Base-by-base conservation (phyloP, 2,329 filamentous ascomycete species). In the Thielaviopsis punctulata region DNA sequence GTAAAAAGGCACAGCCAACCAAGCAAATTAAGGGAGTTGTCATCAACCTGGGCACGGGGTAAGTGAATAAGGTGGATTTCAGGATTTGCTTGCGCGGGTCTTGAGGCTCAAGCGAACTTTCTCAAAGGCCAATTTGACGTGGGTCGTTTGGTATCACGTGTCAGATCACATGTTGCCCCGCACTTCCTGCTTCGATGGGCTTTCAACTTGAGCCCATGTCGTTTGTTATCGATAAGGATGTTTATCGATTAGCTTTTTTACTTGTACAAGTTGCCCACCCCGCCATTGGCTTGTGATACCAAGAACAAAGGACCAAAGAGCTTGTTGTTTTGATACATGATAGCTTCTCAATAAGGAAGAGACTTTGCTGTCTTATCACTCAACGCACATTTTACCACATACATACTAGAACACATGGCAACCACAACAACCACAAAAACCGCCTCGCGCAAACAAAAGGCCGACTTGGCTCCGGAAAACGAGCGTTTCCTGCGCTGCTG, bases 401-500 rank as follows among this genome's bases (percentile, higher is more conserved):
- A 22, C n/a, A n/a, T n/a, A n/a, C n/a, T n/a, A n/a, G n/a, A n/a
- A n/a, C n/a, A n/a, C 41, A 71, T 69, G 68, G 65, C 63, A 48
- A 70, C 68, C 51, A 68, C 64, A 56, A 88, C 88, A 72, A 73
- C 69, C 23, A 61, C 84, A 72, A 82, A 82, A 46, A 70, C 67
- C 24, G 72, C 77, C 41, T 72, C 77, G 63, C 84, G 80, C 60
- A 92, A 86, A 66, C 83, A 75, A 62, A 66, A 78, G 61, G 70
- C 76, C 59, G 86, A 89, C 60, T 75, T 95, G 12, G 77, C 87
- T 2, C 86, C 92, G 23, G 92, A 98, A 68, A 95, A 89, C 67
- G 92, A 98, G 69, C 82, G 92, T 50, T 95, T 86, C 65, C 78
- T 96, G 66, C 80, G 88, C 65, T 92, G 88, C 60, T 98, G 93